Percentiles rank a stretch among this genome's conserved stretches.
These are phyloP conservation scores for Phlebiopsis flavidoalba DNA, from an alignment of 768 basidiomycete genomes.

Conservation along the genomic window DNA sequence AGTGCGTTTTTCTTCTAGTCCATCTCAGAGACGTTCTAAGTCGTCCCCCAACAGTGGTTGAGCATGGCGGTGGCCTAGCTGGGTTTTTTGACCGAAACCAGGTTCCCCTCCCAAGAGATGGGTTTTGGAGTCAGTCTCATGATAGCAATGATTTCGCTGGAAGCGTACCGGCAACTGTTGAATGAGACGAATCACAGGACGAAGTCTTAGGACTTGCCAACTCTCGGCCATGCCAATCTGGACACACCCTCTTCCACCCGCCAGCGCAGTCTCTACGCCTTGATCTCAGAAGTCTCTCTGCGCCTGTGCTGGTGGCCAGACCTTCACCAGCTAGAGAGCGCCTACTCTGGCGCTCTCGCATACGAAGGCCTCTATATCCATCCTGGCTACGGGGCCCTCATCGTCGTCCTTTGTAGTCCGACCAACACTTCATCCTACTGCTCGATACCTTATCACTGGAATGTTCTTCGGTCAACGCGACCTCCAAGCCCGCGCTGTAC, in stretches of 20 bases:
- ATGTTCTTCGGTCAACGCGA: not conserved
- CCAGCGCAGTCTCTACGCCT: no score
- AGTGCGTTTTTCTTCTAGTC: constrained; percentile 15
- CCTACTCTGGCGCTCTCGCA: not conserved
- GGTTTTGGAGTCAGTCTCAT: not conserved
- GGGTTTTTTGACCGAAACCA: not conserved
- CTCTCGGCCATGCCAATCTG: not conserved
- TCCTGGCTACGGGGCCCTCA: not conserved
- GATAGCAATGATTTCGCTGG: not conserved
- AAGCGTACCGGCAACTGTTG: not conserved
- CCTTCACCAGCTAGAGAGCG: not conserved
- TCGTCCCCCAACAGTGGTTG: not conserved
- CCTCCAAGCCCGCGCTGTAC: not conserved
- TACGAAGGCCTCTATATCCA: not conserved
- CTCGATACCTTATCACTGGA: not conserved
- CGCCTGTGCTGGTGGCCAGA: no score
- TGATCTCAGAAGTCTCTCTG: no score
- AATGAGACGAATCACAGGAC: not conserved
- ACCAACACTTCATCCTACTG: not conserved
- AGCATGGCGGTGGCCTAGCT: not conserved
- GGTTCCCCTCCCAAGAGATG: not conserved
- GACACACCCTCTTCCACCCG: no score
- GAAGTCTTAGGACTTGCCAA: not conserved
- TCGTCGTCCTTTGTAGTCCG: not conserved
- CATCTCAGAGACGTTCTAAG: no score